Base-by-base conservation (phyloP, 2,329 filamentous ascomycete species). In the Thelonectria rubi region DNA sequence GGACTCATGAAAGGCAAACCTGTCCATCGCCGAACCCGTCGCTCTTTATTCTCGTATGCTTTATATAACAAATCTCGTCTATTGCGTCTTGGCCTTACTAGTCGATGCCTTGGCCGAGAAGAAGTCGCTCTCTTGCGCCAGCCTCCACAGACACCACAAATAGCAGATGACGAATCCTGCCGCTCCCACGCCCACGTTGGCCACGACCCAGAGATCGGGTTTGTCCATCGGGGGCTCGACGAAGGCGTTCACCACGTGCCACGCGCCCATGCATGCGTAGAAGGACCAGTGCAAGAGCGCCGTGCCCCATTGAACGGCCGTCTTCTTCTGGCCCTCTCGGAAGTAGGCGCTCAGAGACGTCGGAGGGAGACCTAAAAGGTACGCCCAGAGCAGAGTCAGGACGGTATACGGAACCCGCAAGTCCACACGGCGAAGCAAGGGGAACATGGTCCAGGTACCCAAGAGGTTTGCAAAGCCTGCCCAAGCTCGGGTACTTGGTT, bases 391-490 rank as follows among this genome's bases (percentile, higher is more conserved):
- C 2, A 94, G 81, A 0, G 91, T 92, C 30, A 98, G 80, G 12
- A 97, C 91, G 37, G 87, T 86, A 73, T 99, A 99, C 0, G 96
- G 95, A 10, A 97, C 83, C 12, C 86, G 83, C 9, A 99, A 81
- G 45, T 94, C 91, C 60, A 98, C 95, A 48, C 94, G 88, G 71
- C 91, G 87, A 37, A 99, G 85, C 7, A 99, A 82, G 1, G 95
- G 95, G 73, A 93, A 99, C 86, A 98, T 90, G 6, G 95, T 98
- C 93, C 93, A 97, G 32, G 86, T 87, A 9, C 91, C 94, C 11
- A 97, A 84, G 14, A 95, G 84, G 74, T 99, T 99, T 55, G 93
- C 94, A 73, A 97, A 97, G n/a, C 94, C 94, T 5, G 98, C 90
- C 95, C 95, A 99, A 2, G 92, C 89, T 50, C 95, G 87, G 17